phyloP scores from a whole-genome alignment of 1,284 basidiomycete species.

The Cutaneotrichosporon cutaneum region DNA sequence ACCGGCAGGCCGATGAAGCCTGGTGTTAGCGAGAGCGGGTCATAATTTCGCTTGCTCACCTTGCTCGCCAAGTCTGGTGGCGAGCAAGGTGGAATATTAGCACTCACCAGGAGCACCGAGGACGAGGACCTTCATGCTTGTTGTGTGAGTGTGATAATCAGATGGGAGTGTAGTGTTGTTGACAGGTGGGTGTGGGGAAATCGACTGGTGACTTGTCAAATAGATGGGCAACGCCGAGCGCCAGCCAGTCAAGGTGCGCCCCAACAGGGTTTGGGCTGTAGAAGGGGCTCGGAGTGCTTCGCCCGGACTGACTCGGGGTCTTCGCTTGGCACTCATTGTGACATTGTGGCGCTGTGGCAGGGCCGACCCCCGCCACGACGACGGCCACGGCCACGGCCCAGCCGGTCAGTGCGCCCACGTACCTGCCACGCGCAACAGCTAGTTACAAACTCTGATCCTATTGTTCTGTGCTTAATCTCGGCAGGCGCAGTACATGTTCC shows the following conservation, averaged over 20 bases:
- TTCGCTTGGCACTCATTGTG: background rate
- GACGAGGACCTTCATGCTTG: conserved; percentile 50
- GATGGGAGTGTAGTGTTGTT: background rate
- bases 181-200: background rate
- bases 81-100: background rate
- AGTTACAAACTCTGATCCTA: background rate
- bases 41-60: too few relatives aligned
- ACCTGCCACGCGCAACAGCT: too few relatives aligned
- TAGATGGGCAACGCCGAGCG: background rate
- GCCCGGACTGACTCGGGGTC: background rate
- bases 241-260: too few relatives aligned
- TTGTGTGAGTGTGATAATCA: background rate
- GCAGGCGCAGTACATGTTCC: too few relatives aligned
- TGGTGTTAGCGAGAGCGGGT: conserved; percentile 3
- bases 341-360: too few relatives aligned
- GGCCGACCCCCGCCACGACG: too few relatives aligned
- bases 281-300: background rate
- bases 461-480: background rate
- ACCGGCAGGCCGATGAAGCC: conserved; percentile 59
- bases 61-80: background rate
- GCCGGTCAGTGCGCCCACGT: too few relatives aligned
- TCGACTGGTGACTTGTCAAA: background rate
- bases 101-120: conserved; percentile 50
- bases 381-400: too few relatives aligned
- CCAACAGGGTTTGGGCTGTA: too few relatives aligned